These are phyloP conservation scores for Tanozyma kutaoensis DNA, from an alignment of 805 yeast genomes.

Conservation along the genomic window DNA sequence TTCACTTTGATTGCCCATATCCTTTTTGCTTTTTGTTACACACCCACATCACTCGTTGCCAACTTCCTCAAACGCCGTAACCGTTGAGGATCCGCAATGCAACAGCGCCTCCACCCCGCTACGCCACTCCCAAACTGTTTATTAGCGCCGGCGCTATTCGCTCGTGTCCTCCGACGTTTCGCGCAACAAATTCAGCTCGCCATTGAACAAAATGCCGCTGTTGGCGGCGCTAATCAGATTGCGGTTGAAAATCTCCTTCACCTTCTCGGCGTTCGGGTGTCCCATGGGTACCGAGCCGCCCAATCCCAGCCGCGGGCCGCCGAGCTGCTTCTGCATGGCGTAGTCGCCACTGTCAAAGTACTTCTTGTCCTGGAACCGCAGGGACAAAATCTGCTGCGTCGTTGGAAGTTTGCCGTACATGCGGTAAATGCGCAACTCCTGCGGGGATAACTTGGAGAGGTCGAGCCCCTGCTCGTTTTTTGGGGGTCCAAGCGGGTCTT, in stretches of 20 bases:
- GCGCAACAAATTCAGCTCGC: conserved; percentile 42
- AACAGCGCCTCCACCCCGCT: not conserved
- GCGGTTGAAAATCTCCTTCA: conserved; percentile 42
- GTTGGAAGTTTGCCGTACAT: conserved; percentile 83
- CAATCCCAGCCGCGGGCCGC: conserved; percentile 15
- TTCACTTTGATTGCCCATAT: not conserved
- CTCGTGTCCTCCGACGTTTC: conserved; percentile 16
- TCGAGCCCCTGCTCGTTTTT: conserved; percentile 34
- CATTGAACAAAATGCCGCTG: conserved; percentile 29
- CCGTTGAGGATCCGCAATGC: not conserved
- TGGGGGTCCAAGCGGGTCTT: conserved; percentile 39
- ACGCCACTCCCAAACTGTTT: no score
- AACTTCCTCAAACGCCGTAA: not conserved
- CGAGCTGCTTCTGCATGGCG: conserved; percentile 53
- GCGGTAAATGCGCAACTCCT: conserved; percentile 65
- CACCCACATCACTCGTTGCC: conserved; percentile 1
- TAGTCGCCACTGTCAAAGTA: conserved; percentile 92
- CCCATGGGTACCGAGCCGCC: conserved; percentile 26
- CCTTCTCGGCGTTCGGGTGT: conserved; percentile 44
- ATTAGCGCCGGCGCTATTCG: not conserved
- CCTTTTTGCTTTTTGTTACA: conserved; percentile 8
- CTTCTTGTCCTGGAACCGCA: conserved; percentile 75
- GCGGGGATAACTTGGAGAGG: conserved; percentile 50
- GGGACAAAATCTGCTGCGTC: conserved; percentile 59
- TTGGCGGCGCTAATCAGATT: conserved; percentile 41